Base-by-base conservation (phyloP, 2,329 filamentous ascomycete genomes). In the Didymella segeticola region DNA sequence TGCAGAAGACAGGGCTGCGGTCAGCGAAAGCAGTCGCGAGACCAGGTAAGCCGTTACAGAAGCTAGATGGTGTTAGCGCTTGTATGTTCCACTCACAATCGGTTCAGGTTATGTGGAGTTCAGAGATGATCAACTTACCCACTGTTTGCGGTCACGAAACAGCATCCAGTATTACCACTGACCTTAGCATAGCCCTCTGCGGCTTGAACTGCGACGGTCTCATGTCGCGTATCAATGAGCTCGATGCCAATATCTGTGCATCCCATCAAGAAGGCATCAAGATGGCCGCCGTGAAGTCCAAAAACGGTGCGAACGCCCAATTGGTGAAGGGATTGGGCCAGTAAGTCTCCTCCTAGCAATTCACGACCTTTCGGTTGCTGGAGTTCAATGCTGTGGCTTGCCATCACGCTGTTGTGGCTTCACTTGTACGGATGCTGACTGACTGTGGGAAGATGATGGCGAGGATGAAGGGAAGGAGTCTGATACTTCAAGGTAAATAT, bases 91-190 rank as follows among this genome's bases (percentile, higher is more conserved):
- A 7, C 5, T 25, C 12, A n/a, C n/a, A n/a, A n/a, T n/a, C n/a
- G n/a, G n/a, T n/a, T n/a, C n/a, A n/a, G n/a, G n/a, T n/a, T n/a
- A n/a, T n/a, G n/a, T n/a, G n/a, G n/a, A n/a, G n/a, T 27, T 15
- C 12, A 25, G 19, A 10, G 12, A 10, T 29, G 5, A 14, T 22
- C 31, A 10, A 58, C 74, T 49, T 55, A 79, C 78, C 78, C 78
- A 56, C 78, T 80, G 43, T 80, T 80, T 0, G 78, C 78, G 10
- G 79, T 80, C 2, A 80, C 73, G 48, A 81, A 80, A 51, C 75
- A 77, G n/a, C 75, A 73, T 9, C 77, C 79, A 9, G 77, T 72
- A 49, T 77, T 77, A 1, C 73, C 72, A n/a, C 69, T 74, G 37
- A 79, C 64, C 56, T 78, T 79, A 2, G 76, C 68, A 61, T 80